Percentiles rank a stretch among this genome's conserved stretches.
These are phyloP conservation scores for Westerdykella aurantiaca DNA, from an alignment of 2,329 filamentous ascomycete species.

Conservation along the genomic window DNA sequence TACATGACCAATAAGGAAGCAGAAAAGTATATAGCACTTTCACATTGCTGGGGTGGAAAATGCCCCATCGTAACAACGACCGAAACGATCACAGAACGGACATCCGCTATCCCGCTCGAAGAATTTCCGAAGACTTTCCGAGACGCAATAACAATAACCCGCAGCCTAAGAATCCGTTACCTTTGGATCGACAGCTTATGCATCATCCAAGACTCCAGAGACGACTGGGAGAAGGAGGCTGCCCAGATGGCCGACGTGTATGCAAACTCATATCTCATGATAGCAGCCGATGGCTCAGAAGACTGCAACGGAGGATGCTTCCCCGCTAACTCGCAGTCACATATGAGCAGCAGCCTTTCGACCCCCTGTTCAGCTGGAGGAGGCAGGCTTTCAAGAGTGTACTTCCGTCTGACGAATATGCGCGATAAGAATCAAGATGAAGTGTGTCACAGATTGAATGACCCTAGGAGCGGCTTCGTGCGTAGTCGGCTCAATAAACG, in stretches of 20 bases:
- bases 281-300: neutral
- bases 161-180: constrained; percentile 1
- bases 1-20: neutral
- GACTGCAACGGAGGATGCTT: constrained; percentile 1
- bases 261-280: constrained; percentile 1
- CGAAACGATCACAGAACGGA: neutral
- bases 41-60: constrained; percentile 2
- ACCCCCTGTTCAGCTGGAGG: neutral
- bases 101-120: neutral
- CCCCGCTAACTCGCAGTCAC: neutral
- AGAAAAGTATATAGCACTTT: neutral
- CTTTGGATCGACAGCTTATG: constrained; percentile 3
- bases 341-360: neutral
- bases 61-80: neutral
- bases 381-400: neutral
- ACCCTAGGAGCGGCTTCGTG: neutral
- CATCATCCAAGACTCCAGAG: constrained; percentile 3
- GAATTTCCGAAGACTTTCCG: constrained; percentile 1
- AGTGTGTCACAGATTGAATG: neutral
- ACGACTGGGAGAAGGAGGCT: constrained; percentile 1
- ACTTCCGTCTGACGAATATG: neutral
- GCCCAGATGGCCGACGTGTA: neutral
- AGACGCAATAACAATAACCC: constrained; percentile 2
- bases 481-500: neutral
- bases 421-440: constrained; percentile 1